Base-by-base conservation (phyloP, 176 grass and related monocot species). In the Ampelocalamus luodianensis region DNA sequence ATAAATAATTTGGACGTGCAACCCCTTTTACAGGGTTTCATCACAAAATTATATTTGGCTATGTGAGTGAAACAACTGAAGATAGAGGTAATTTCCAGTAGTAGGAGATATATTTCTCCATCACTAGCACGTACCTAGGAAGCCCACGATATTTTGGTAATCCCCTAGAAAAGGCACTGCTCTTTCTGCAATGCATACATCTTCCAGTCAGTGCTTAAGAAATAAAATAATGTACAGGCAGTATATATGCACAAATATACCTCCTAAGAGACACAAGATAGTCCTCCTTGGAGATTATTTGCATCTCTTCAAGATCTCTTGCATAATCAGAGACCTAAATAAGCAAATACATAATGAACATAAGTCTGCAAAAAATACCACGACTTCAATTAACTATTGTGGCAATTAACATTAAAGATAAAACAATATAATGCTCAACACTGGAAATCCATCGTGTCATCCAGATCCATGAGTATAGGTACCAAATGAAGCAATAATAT, bases 221-320 rank as follows among this genome's bases (percentile, higher is more conserved):
- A 82, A 89, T 60, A 76, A 78, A 72, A 61, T 73, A 66, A 55
- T 72, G 38, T 80, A 29, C 56, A 54, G 1, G 34, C 10, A 85
- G 7, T 68, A 81, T 69, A 68, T 74, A 68, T 82, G 49, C 76
- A 75, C 29, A 65, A 83, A 58, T 76, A 89, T 99, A 90, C 96
- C 96, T 99, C 87, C 96, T 89, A 70, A 99, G 92, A 91, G 96
- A 92, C 71, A 99, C 90, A 43, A 99, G 93, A 92, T 99, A 99
- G 37, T 99, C 96, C 82, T 99, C 96, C 88, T 96, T 99, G 56
- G 96, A 94, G 7, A 99, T 91, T 86, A 90, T 88, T 66, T 99
- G 93, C 96, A 99, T 99, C 79, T 99, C 96, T 91, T 99, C 96
- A 90, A 99, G 90, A 93, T 99, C 96, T 94, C 96, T 99, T 71